A percentile compares a stretch with the other conserved stretches of the same genome.
Evolutionary conservation across 148 eudicot species (phyloP).

Genomic region (Fallopia convolvulus): DNA sequence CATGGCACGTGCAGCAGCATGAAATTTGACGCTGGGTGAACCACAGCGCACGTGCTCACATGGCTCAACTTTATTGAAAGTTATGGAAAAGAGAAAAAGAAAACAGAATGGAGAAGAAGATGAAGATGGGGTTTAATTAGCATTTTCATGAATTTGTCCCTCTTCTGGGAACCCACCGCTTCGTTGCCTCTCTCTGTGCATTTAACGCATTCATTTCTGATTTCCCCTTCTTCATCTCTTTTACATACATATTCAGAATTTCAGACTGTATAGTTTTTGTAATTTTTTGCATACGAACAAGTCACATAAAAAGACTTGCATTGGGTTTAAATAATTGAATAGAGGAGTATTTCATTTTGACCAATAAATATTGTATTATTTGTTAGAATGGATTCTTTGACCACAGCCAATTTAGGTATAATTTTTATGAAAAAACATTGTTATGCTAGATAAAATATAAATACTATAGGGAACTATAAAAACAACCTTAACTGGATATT

Average conservation of each 20-base stretch:
- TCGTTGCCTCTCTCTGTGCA: not conserved
- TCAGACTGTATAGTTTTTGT: not conserved
- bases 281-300: not conserved
- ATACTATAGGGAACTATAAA: not conserved
- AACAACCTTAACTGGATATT: not conserved
- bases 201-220: not conserved
- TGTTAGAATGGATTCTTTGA: no score
- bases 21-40: constrained; percentile 2
- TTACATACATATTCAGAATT: not conserved
- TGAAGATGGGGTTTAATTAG: not conserved
- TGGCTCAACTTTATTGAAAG: not conserved
- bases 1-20: constrained; percentile 3
- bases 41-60: constrained; percentile 5
- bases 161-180: not conserved
- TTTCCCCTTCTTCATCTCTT: not conserved
- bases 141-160: not conserved
- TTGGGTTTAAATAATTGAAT: no score
- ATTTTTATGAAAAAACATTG: not conserved
- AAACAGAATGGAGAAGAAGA: not conserved
- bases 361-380: no score
- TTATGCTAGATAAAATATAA: not conserved
- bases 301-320: no score
- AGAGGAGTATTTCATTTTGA: no score
- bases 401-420: no score
- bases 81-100: not conserved